phyloP scores from a whole-genome alignment of 768 basidiomycete genomes.

The Hericium erinaceus region DNA sequence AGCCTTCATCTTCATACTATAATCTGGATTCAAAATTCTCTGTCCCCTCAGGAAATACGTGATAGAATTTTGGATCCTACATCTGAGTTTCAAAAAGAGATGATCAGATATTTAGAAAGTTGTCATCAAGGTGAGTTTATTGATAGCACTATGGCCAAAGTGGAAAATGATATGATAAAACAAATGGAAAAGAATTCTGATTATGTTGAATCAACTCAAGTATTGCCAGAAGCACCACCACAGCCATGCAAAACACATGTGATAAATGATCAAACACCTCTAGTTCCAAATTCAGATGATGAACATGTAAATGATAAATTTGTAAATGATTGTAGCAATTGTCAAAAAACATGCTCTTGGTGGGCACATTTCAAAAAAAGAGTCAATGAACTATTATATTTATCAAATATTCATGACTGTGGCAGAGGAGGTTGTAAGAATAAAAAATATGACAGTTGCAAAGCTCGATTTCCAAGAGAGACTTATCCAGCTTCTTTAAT shows the following conservation, averaged over 20 bases:
- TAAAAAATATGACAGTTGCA: conserved; percentile 21
- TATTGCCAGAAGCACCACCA: no score
- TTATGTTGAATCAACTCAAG: no score
- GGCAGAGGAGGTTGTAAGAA: conserved; percentile 21
- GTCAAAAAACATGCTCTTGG: background rate
- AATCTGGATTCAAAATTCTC: conserved; percentile 8
- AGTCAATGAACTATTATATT: conserved; percentile 4
- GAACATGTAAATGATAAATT: no score
- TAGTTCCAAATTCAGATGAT: no score
- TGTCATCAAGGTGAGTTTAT: conserved; percentile 11
- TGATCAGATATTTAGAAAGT: conserved; percentile 10
- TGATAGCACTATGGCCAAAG: background rate
- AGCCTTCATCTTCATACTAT: conserved; percentile 16
- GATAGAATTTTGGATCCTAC: conserved; percentile 5
- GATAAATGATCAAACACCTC: no score
- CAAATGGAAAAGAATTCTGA: no score
- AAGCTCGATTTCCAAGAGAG: conserved; percentile 26
- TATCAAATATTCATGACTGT: conserved; percentile 2
- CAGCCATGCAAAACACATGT: no score
- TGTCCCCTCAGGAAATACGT: conserved; percentile 12
- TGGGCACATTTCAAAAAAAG: background rate
- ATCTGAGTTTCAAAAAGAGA: conserved; percentile 5
- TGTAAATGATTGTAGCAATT: background rate
- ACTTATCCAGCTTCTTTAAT: conserved; percentile 18
- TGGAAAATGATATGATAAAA: background rate